Conservation (phyloP, 139 green algal species). For the Diplosphaera chodatii region DNA sequence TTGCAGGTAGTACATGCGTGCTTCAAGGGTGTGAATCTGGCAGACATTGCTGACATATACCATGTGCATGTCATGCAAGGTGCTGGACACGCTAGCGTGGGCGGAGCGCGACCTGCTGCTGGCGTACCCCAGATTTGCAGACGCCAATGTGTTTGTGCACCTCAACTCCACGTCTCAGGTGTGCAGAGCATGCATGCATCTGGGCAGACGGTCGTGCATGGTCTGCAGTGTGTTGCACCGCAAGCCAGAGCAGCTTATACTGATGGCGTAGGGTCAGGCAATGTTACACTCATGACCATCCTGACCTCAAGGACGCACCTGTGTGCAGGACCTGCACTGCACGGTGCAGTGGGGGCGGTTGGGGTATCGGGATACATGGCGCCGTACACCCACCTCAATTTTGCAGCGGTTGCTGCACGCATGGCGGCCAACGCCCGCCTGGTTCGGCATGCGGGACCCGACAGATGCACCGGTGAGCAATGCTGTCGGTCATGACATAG, state of each 20-base stretch:
- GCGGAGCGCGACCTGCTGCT: constrained; percentile 59
- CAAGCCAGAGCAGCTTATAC: too few species aligned
- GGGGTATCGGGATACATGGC: constrained; percentile 50
- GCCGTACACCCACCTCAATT: not conserved
- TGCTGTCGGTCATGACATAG: too few species aligned
- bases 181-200: too few species aligned
- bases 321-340: constrained; percentile 40
- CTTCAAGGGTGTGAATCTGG: too few species aligned
- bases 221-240: too few species aligned
- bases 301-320: too few species aligned
- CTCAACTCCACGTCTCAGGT: constrained; percentile 58
- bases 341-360: constrained; percentile 64
- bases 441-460: too few species aligned
- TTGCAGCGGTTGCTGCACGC: not conserved
- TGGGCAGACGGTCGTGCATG: too few species aligned
- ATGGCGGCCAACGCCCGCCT: not conserved
- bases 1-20: too few species aligned
- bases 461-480: too few species aligned
- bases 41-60: not conserved
- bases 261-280: too few species aligned
- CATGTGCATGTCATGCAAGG: constrained; percentile 20
- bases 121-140: constrained; percentile 25
- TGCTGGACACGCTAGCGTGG: constrained; percentile 72
- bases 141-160: constrained; percentile 67
- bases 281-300: too few species aligned